Conservation (phyloP, 2,329 filamentous ascomycete genomes). For the Ceratocystis papillata region DNA sequence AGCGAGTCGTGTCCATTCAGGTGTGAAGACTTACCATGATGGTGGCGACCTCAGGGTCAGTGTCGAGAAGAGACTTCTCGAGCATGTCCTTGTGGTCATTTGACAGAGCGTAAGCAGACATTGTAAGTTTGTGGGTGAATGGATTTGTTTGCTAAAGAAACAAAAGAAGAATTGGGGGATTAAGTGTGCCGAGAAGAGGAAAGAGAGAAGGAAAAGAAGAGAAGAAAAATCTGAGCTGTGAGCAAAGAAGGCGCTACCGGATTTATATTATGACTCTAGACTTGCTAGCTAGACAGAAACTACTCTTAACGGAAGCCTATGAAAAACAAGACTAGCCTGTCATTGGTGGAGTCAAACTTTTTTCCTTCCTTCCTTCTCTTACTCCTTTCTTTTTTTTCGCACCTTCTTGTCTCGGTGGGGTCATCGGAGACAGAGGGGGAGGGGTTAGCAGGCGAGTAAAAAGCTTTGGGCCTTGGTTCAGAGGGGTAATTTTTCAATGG, state of each 20-base stretch:
- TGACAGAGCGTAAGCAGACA: slow-evolving; percentile 43
- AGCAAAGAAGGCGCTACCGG: slow-evolving; percentile 15
- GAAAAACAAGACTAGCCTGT: slow-evolving; percentile 5
- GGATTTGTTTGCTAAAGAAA: slow-evolving; percentile 4
- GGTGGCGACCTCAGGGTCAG: slow-evolving; percentile 85
- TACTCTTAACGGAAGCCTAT: slow-evolving; percentile 11
- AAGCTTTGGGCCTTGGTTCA: neutral
- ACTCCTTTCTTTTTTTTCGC: slow-evolving; percentile 13
- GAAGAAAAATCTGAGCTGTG: slow-evolving; percentile 5
- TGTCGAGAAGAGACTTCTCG: slow-evolving; percentile 84
- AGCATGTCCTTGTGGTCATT: slow-evolving; percentile 63
- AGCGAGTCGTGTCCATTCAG: neutral
- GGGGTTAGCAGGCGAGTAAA: slow-evolving; percentile 1
- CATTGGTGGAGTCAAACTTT: slow-evolving; percentile 20
- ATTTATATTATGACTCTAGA: slow-evolving; percentile 12
- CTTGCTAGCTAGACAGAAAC: neutral
- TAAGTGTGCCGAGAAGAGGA: neutral
- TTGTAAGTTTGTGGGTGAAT: slow-evolving; percentile 28
- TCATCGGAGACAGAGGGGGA: slow-evolving; percentile 20
- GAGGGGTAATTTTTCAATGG: neutral
- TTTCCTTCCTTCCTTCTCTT: slow-evolving; percentile 12
- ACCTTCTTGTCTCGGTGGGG: slow-evolving; percentile 18
- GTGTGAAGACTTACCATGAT: slow-evolving; percentile 65
- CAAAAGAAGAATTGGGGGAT: neutral
- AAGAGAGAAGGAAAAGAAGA: slow-evolving; percentile 3